Evolutionary conservation across 2,329 filamentous ascomycete genomes (phyloP).

Genomic region (Diaporthe destruens): DNA sequence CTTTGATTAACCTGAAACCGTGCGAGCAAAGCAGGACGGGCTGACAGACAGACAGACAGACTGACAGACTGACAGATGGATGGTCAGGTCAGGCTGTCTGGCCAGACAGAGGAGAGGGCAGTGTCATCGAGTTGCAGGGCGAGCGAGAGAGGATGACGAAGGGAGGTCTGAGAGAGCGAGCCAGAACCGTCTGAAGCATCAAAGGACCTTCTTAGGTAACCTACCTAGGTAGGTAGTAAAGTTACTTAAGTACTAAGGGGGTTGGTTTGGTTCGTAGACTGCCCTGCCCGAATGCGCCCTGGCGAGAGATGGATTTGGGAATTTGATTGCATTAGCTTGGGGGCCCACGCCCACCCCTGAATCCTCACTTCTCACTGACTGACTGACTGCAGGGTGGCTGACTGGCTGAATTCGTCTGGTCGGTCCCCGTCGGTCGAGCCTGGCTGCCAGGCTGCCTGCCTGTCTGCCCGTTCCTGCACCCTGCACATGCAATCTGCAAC

Average conservation of each 20-base stretch:
- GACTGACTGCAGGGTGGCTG: too few species aligned
- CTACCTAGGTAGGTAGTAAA: too few species aligned
- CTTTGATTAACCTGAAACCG: slow-evolving; percentile 38
- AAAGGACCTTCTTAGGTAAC: background rate
- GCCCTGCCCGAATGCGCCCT: too few species aligned
- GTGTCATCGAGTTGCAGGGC: background rate
- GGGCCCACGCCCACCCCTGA: slow-evolving; percentile 22
- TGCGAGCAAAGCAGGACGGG: slow-evolving; percentile 10
- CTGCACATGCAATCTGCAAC: slow-evolving; percentile 11
- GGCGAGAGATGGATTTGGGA: slow-evolving; percentile 10
- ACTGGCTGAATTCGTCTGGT: slow-evolving; percentile 6
- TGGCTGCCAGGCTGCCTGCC: too few species aligned
- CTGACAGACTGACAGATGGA: too few species aligned
- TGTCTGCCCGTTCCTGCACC: slow-evolving; percentile 10
- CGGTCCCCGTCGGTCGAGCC: too few species aligned
- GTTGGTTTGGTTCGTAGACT: too few species aligned
- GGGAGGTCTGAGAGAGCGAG: too few species aligned
- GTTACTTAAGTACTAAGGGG: too few species aligned
- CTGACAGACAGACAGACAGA: background rate
- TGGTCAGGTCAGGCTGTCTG: too few species aligned
- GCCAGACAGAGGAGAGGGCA: too few species aligned
- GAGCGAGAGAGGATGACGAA: background rate
- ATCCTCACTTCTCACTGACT: slow-evolving; percentile 9
- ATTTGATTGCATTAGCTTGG: slow-evolving; percentile 25
- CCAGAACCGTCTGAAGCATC: background rate